Base-by-base conservation (phyloP, 345 rosid genomes). In the Eucalyptus pauciflora region DNA sequence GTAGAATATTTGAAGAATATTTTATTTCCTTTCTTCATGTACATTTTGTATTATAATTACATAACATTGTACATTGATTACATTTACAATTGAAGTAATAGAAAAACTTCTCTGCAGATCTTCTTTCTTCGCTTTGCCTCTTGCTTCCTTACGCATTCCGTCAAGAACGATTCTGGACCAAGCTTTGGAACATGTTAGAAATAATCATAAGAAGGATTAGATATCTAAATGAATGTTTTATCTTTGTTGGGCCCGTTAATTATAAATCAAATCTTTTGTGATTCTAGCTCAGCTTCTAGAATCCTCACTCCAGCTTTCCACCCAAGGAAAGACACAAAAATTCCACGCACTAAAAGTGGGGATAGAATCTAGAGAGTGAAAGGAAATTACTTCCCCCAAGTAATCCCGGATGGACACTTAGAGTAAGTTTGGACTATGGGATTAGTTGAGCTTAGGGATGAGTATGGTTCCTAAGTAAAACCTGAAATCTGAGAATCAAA, bases 1-100 rank as follows among this genome's bases (percentile, higher is more conserved):
- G 33, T 33, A 33, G 33, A 33, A 33, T 33, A 33, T 33, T 33
- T 33, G 33, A 33, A 33, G 33, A 2, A 3, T 33, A 33, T 33
- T 33, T 33, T 33, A 33, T 33, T 33, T 33, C 33, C 33, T 33
- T 33, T 33, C 33, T 33, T 33, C 33, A 33, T 33, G 33, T 33
- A 33, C 33, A 33, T 33, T 3, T 33, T 33, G 33, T 33, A 33
- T 33, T 33, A 33, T 33, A 33, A 33, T 33, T 33, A 33, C 33
- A 33, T 2, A 33, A 3, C 33, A 33, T 33, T 33, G 33, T 33
- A 33, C 33, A 33, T 33, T 3, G 2, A 33, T 33, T 33, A 33
- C 33, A 33, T 33, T 33, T 33, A 3, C n/a, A n/a, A n/a, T n/a
- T n/a, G 3, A 33, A 3, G 3, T 33, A 33, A 2, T 2, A 3